These are phyloP conservation scores for Aspergillus saccharolyticus DNA, from an alignment of 495 filamentous ascomycete species.

Conservation along the genomic window DNA sequence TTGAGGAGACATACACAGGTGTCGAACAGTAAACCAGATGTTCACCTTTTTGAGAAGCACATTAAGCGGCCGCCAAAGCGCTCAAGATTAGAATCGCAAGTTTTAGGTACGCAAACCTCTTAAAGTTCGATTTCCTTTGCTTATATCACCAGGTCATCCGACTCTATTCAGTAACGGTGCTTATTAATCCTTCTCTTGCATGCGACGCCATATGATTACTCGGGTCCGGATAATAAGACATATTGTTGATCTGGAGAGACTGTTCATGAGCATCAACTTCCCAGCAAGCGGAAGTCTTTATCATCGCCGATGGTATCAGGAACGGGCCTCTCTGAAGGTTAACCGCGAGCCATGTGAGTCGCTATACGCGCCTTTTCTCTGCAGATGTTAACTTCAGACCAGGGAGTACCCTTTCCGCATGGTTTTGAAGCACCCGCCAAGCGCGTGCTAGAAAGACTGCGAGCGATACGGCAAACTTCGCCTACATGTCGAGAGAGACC, in stretches of 20 bases:
- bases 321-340: conserved; percentile 17
- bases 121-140: too few species aligned
- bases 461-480: conserved; percentile 21
- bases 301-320: conserved; percentile 28
- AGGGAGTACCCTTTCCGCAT: conserved; percentile 19
- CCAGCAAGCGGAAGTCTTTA: conserved; percentile 35
- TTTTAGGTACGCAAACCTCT: too few species aligned
- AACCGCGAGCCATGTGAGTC: conserved; percentile 32
- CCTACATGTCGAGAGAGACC: conserved; percentile 22
- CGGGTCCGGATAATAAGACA: conserved; percentile 28
- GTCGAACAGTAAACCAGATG: too few species aligned
- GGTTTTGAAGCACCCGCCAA: conserved; percentile 26
- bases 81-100: too few species aligned
- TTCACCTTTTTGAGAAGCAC: too few species aligned
- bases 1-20: too few species aligned
- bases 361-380: neutral
- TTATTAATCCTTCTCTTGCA: too few species aligned
- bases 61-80: too few species aligned
- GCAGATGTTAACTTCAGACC: neutral
- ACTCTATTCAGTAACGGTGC: too few species aligned
- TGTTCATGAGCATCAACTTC: conserved; percentile 26
- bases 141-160: too few species aligned
- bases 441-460: conserved; percentile 23
- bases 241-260: conserved; percentile 29
- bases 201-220: too few species aligned